Evolutionary conservation across 2,329 filamentous ascomycete species (phyloP), one percentile per base, ranked within the genome.

Genomic region (Dendrostoma leiphaemia): DNA sequence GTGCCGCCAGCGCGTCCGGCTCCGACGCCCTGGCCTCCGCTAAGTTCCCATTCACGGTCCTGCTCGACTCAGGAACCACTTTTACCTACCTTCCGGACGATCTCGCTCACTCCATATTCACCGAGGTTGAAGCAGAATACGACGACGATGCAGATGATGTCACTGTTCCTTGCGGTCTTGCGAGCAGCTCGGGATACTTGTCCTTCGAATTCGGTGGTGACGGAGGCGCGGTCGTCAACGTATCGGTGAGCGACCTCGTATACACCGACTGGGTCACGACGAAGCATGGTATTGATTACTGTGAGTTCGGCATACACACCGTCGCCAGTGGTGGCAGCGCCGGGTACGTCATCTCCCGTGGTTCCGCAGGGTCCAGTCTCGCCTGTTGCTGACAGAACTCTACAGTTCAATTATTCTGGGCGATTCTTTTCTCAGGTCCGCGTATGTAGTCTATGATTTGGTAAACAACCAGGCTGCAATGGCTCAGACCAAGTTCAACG

Each of bases 401-500:
- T 3, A 4, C 17, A 15, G n/a, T 23, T 13, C 19, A n/a, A 6
- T 48, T 15, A 58, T 72, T 10, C 69, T 82, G 34, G 79, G 80
- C 5, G 79, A 82, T 60, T 77, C 77, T 1, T 82, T 82, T 64
- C 67, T 83, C 32, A 69, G 79, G 54, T 77, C 76, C 40, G 78
- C 79, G 1, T 82, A 82, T 56, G 75, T 78, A 2, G 78, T 82
- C 13, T 82, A 80, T 57, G 78, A 82, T 60, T 67, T 82, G 13
- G 72, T 69, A 12, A 80, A 80, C 61, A 72, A 79, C 58, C 68
- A 76, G 57, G 73, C 82, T 46, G 77, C 70, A 13, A 66, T 82
- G 13, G 79, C 76, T 0, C 70, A 78, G 54, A 76, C 77, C n/a
- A 70, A 75, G n/a, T 82, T 83, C 66, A 81, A 81, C 64, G 70